Percentiles rank a stretch among this genome's conserved stretches.
These are phyloP conservation scores for Citrus maxima DNA, from an alignment of 345 rosid genomes.

Conservation along the genomic window DNA sequence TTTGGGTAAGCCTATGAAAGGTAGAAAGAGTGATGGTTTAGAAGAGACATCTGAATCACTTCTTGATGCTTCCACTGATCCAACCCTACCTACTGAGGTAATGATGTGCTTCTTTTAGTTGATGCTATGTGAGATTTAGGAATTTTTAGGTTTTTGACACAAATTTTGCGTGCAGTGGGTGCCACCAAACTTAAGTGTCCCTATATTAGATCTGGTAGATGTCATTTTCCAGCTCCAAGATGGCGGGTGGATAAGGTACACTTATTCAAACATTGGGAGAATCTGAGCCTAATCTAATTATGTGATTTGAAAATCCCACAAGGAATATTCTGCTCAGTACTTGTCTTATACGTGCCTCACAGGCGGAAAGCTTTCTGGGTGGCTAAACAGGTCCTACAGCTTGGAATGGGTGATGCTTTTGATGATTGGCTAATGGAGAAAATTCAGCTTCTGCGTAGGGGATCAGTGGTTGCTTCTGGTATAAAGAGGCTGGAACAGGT, in stretches of 20 bases:
- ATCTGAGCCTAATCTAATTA: background rate
- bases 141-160: conserved; percentile 5
- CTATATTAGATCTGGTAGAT: conserved; percentile 83
- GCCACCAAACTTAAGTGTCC: conserved; percentile 86
- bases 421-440: conserved; percentile 98
- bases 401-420: conserved; percentile 99
- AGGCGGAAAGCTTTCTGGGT: conserved; percentile 99
- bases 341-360: conserved; percentile 23
- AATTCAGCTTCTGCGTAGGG: conserved; percentile 79
- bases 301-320: background rate
- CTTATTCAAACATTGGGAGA: background rate
- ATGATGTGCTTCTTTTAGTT: background rate
- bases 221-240: conserved; percentile 94
- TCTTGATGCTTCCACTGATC: conserved; percentile 41
- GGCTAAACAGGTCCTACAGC: conserved; percentile 91
- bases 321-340: conserved; percentile 3
- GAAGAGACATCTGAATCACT: conserved; percentile 35
- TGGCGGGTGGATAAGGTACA: conserved; percentile 99
- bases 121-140: conserved; percentile 2
- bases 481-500: conserved; percentile 91
- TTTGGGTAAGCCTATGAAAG: conserved; percentile 30
- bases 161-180: conserved; percentile 71
- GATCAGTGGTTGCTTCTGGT: conserved; percentile 86
- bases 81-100: conserved; percentile 83
- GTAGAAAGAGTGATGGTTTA: conserved; percentile 34